These are phyloP conservation scores for Erucastrum elatum DNA, from an alignment of 345 rosid species.

Conservation along the genomic window DNA sequence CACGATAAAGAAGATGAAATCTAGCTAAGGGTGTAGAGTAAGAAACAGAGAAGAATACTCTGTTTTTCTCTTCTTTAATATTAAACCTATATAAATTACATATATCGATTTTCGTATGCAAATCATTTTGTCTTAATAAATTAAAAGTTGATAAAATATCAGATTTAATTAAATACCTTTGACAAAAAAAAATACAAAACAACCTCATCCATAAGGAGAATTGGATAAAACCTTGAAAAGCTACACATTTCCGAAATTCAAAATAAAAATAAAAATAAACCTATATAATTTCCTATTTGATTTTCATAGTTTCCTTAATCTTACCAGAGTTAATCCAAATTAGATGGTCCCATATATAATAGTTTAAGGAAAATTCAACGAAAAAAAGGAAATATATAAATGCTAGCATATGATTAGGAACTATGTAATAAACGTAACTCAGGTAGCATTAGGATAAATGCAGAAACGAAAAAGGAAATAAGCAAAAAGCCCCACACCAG, in stretches of 20 bases:
- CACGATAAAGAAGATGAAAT: too few species aligned
- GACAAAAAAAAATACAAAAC: background rate
- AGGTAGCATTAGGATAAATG: background rate
- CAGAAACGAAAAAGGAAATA: background rate
- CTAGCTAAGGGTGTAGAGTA: too few species aligned
- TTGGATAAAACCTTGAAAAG: background rate
- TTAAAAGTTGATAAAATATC: background rate
- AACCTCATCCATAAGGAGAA: background rate
- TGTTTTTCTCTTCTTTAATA: too few species aligned
- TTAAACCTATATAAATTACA: too few species aligned
- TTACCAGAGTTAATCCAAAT: background rate
- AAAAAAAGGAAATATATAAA: too few species aligned
- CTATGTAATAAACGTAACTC: background rate
- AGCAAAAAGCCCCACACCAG: background rate
- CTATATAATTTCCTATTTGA: too few species aligned
- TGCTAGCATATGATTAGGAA: background rate
- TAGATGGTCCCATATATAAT: background rate
- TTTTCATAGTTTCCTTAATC: background rate
- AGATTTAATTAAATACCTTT: background rate
- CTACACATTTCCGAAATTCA: background rate
- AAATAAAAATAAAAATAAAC: too few species aligned
- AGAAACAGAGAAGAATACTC: too few species aligned
- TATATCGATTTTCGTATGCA: background rate
- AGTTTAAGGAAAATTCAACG: background rate
- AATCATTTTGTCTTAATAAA: background rate